phyloP scores from a whole-genome alignment of 108 stramenopile species.

The Stephanodiscus triporus region DNA sequence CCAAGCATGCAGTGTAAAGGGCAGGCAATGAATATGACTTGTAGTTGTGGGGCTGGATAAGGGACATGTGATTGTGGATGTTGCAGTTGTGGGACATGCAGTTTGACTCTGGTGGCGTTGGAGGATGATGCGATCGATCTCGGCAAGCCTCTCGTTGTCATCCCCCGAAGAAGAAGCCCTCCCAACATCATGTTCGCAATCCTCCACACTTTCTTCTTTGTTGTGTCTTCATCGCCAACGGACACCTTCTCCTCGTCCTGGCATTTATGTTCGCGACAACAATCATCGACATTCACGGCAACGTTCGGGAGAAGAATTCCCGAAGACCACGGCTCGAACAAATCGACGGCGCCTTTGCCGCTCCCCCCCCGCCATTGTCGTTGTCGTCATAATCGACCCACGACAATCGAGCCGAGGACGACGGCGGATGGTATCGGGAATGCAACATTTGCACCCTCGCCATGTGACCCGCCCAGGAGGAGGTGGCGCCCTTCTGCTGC shows the following conservation, averaged over 20 bases:
- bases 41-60: too few species aligned
- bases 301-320: too few species aligned
- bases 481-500: too few species aligned
- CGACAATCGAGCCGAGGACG: neutral
- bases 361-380: too few species aligned
- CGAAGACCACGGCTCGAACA: neutral
- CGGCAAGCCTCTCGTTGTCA: neutral
- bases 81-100: too few species aligned
- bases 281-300: too few species aligned
- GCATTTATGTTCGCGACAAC: slow-evolving; percentile 5
- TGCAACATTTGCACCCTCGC: slow-evolving; percentile 13
- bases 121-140: too few species aligned
- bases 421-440: slow-evolving; percentile 5
- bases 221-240: neutral
- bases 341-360: too few species aligned
- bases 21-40: too few species aligned
- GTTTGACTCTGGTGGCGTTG: too few species aligned
- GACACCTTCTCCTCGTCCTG: neutral
- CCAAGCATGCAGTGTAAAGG: too few species aligned
- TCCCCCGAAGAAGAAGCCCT: neutral
- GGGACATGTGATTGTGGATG: too few species aligned
- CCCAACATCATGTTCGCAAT: neutral
- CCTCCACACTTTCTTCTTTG: neutral
- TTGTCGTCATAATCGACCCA: slow-evolving; percentile 5
- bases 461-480: slow-evolving; percentile 2